Conservation (phyloP, 2,329 filamentous ascomycete genomes). For the Immersiporthe knoxdaviesiana region DNA sequence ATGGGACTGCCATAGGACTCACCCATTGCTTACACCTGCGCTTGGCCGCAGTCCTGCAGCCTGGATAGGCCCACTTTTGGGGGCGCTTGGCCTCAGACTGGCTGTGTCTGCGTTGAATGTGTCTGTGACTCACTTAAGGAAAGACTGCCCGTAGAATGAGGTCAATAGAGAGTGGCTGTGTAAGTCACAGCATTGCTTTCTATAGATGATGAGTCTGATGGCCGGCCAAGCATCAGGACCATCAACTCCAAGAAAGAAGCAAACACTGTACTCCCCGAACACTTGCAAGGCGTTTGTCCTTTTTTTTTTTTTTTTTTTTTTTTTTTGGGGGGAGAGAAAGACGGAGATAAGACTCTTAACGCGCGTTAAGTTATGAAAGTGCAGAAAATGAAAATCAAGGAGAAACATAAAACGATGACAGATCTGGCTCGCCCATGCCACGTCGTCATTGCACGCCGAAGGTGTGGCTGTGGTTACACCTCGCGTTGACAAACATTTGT, state of each 20-base stretch:
- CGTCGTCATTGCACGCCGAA: neutral
- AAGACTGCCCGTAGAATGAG: neutral
- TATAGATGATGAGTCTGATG: neutral
- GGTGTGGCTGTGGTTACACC: neutral
- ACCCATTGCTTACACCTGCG: constrained; percentile 1
- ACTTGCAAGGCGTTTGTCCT: neutral
- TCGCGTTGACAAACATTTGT: neutral
- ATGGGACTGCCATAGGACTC: neutral
- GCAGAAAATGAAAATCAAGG: no score
- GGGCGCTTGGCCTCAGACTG: neutral
- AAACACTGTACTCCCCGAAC: neutral
- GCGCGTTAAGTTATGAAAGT: neutral
- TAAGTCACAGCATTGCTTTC: neutral
- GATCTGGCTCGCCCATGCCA: neutral
- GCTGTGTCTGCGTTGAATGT: constrained; percentile 3
- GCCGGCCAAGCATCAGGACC: neutral
- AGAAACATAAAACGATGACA: no score
- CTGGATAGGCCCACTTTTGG: neutral
- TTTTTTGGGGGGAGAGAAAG: no score
- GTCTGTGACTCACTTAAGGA: neutral
- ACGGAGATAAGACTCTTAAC: neutral
- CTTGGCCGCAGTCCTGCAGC: constrained; percentile 10
- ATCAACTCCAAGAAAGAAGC: neutral
- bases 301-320: no score
- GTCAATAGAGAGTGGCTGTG: neutral